Base-by-base conservation (phyloP, 352 stramenopile species). In the Pythium periplocum region DNA sequence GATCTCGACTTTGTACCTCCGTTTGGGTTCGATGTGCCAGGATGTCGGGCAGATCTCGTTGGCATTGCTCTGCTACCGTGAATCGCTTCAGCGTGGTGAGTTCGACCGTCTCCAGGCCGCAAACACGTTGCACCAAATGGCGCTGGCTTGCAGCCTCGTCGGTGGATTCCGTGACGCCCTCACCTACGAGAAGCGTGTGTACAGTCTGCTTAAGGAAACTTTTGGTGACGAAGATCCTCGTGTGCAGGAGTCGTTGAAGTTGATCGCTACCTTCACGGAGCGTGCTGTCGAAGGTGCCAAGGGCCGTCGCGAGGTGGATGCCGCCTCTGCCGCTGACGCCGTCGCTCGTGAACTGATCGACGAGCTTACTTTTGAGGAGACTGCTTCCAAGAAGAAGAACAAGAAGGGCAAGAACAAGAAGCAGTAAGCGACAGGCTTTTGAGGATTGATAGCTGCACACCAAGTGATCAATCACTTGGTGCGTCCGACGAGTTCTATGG, bases 21-120 rank as follows among this genome's bases (percentile, higher is more conserved):
- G 97, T 65, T 84, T 98, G 69, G 95, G 93, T 46, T 96, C 87
- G 55, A 92, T 98, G 65, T 98, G 97, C 73, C 86, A 96, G 47
- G 87, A 97, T 55, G 75, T 92, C 26, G 84, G 79, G 3, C 87
- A 97, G 45, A 78, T 94, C 43, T 78, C 79, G 8, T 59, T 93
- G 12, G 93, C 95, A 5, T 66, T 98, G 39, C 64, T 84, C 53
- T 98, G 86, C 69, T 83, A 95, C 62, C 82, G 83, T 41, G 86
- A 96, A 51, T 87, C 85, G 49, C 75, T 96, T 45, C 84, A 87
- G 45, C 83, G 86, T 46, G 83, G 88, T 48, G 83, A 95, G 52
- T 82, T 94, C 50, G 87, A 95, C 50, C 84, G 85, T 55, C 75
- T 87, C 38, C 86, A 95, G 64, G 86, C 86, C 0, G 84, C 84